Evolutionary conservation across 2,329 filamentous ascomycete genomes (phyloP).

Genomic region (Dissoconium aciculare): DNA sequence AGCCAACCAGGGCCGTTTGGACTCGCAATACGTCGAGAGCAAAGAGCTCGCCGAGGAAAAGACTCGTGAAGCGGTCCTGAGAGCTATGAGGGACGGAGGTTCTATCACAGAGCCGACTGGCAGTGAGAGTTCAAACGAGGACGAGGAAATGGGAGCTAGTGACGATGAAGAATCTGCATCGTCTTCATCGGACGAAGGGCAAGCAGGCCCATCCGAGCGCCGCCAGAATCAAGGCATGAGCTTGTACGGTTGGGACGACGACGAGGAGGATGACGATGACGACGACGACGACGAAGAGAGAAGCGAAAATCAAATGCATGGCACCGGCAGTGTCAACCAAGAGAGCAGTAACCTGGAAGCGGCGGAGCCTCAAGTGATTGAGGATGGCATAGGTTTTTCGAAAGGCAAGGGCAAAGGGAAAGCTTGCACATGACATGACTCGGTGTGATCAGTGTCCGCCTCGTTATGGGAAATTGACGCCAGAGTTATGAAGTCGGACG

Average conservation of each 20-base stretch:
- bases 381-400: too few species aligned
- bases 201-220: too few species aligned
- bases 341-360: too few species aligned
- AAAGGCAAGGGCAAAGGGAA: conserved; percentile 32
- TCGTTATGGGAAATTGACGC: too few species aligned
- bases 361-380: too few species aligned
- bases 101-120: conserved; percentile 29
- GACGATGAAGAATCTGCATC: too few species aligned
- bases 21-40: conserved; percentile 88
- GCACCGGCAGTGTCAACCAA: conserved; percentile 2
- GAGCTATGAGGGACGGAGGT: conserved; percentile 46
- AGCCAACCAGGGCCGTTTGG: conserved; percentile 43
- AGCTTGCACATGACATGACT: too few species aligned
- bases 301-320: conserved; percentile 2
- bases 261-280: conserved; percentile 40
- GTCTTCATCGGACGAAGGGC: too few species aligned
- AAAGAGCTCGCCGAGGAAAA: conserved; percentile 82
- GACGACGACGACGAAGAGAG: conserved; percentile 33
- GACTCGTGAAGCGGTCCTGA: conserved; percentile 60
- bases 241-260: conserved; percentile 68
- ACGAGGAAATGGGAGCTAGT: conserved; percentile 28
- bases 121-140: conserved; percentile 29
- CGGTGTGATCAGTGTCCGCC: too few species aligned
- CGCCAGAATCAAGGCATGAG: too few species aligned
- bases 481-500: too few species aligned